These are phyloP conservation scores for Vigna unguiculata DNA, from an alignment of 306 rosid species.

Conservation along the genomic window DNA sequence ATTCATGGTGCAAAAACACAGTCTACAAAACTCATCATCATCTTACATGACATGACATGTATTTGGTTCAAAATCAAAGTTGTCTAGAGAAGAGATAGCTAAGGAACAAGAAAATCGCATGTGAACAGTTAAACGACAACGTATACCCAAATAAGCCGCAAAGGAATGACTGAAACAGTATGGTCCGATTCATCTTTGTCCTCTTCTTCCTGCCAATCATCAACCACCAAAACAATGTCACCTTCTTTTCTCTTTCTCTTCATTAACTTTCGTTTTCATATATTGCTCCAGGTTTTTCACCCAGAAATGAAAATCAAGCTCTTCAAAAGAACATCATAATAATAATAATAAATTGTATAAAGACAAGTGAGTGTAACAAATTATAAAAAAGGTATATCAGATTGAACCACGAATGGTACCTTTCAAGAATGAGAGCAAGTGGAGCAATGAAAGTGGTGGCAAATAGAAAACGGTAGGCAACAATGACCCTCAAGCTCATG, in stretches of 20 bases:
- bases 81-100: not conserved
- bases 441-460: slow-evolving; percentile 69
- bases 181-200: slow-evolving; percentile 61
- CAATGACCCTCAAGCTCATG: slow-evolving; percentile 59
- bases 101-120: not conserved
- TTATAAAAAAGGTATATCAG: no score
- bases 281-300: no score
- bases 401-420: no score
- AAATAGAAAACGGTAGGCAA: slow-evolving; percentile 73
- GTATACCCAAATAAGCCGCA: slow-evolving; percentile 85
- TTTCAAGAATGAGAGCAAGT: slow-evolving; percentile 62
- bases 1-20: slow-evolving; percentile 22
- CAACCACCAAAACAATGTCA: not conserved
- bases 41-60: no score
- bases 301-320: not conserved
- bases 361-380: no score
- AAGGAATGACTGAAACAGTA: slow-evolving; percentile 67
- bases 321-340: not conserved
- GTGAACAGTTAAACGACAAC: not conserved
- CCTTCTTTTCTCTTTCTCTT: not conserved
- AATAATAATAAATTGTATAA: no score
- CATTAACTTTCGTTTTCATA: not conserved
- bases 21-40: no score
- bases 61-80: not conserved
- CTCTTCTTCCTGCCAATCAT: slow-evolving; percentile 63